phyloP scores from a whole-genome alignment of 345 rosid genomes.

The Populus tremula region DNA sequence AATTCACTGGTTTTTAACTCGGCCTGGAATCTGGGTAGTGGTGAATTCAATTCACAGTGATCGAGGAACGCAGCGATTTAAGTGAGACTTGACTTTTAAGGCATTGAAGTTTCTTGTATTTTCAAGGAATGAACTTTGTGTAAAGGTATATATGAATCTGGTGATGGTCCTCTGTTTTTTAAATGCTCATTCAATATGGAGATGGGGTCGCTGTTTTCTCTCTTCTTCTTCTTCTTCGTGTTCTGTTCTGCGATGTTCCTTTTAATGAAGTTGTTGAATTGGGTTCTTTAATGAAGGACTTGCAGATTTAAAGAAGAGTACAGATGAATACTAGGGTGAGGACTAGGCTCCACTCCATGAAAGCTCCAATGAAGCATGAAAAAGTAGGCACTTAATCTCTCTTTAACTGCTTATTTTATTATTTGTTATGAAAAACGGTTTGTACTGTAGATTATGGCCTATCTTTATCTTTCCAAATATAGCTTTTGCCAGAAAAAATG shows the following conservation, averaged over 20 bases:
- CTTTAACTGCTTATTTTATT: slow-evolving; percentile 2
- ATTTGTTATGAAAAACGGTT: slow-evolving; percentile 23
- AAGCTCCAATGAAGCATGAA: slow-evolving; percentile 37
- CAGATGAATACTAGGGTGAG: slow-evolving; percentile 40
- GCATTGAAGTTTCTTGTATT: slow-evolving; percentile 19
- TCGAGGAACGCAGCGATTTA: slow-evolving; percentile 9
- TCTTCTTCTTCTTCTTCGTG: not conserved
- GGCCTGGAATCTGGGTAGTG: slow-evolving; percentile 2
- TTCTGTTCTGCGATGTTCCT: not conserved
- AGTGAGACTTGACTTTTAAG: not conserved
- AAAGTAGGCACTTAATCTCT: slow-evolving; percentile 36
- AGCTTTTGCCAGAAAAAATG: slow-evolving; percentile 17
- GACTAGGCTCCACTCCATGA: slow-evolving; percentile 27
- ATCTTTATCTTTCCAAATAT: slow-evolving; percentile 4
- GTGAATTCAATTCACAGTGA: slow-evolving; percentile 8
- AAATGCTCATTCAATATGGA: slow-evolving; percentile 2
- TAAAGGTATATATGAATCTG: slow-evolving; percentile 17
- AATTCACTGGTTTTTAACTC: slow-evolving; percentile 4
- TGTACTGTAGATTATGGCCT: slow-evolving; percentile 13
- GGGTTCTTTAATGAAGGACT: slow-evolving; percentile 4
- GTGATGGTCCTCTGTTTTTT: slow-evolving; percentile 12
- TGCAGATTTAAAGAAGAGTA: slow-evolving; percentile 13
- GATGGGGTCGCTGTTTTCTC: not conserved
- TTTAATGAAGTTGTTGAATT: not conserved
- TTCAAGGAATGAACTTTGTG: slow-evolving; percentile 23